These are phyloP conservation scores for Sideroxylon spinosum DNA, from an alignment of 179 eudicot species.

Conservation along the genomic window DNA sequence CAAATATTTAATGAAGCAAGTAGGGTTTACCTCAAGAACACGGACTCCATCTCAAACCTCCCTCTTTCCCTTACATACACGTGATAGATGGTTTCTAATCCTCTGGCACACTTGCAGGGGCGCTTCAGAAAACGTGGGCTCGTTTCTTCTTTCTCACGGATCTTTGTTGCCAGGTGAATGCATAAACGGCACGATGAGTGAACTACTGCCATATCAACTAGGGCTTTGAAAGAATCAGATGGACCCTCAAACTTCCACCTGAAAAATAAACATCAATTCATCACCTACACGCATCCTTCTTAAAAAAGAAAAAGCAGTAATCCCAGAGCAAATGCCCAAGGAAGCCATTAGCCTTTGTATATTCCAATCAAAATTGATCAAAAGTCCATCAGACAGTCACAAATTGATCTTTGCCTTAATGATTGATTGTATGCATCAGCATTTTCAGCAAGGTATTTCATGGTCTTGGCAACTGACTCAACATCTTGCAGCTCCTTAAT, in stretches of 20 bases:
- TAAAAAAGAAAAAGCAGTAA: background rate
- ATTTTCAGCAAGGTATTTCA: slow-evolving; percentile 74
- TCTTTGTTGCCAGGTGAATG: slow-evolving; percentile 70
- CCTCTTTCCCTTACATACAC: slow-evolving; percentile 89
- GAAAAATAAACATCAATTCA: slow-evolving; percentile 19
- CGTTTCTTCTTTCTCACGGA: slow-evolving; percentile 65
- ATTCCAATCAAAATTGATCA: background rate
- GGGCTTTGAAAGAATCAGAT: slow-evolving; percentile 87
- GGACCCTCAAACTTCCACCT: slow-evolving; percentile 98
- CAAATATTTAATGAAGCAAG: background rate
- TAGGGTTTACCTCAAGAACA: slow-evolving; percentile 63
- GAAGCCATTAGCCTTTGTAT: background rate
- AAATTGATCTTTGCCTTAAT: slow-evolving; percentile 43
- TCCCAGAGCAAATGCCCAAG: background rate
- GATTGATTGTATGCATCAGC: slow-evolving; percentile 73
- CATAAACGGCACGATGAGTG: slow-evolving; percentile 97
- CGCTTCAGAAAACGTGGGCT: slow-evolving; percentile 47
- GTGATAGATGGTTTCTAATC: slow-evolving; percentile 64
- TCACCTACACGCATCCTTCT: background rate
- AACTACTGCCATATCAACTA: slow-evolving; percentile 95
- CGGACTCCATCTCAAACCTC: slow-evolving; percentile 74
- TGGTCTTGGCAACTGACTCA: slow-evolving; percentile 64
- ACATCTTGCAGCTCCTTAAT: slow-evolving; percentile 65
- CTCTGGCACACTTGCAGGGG: slow-evolving; percentile 79
- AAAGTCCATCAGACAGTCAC: background rate